Evolutionary conservation across 2,329 filamentous ascomycete genomes (phyloP).

Genomic region (Exophiala mesophila): DNA sequence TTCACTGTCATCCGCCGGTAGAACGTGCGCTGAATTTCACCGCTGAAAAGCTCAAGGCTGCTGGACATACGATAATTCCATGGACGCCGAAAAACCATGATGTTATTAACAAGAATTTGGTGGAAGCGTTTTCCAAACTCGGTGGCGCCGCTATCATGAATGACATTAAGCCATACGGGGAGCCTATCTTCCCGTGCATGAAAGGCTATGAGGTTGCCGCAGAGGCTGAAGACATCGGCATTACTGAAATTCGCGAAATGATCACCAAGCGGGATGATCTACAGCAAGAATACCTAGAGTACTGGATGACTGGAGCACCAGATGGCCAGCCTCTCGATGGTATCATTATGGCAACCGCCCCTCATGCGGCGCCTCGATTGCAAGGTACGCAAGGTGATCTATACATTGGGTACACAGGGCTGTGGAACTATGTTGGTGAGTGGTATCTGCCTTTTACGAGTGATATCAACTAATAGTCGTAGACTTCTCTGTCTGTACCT

Average conservation of each 20-base stretch:
- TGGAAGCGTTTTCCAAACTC: constrained; percentile 11
- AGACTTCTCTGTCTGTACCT: constrained; percentile 14
- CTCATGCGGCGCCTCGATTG: constrained; percentile 31
- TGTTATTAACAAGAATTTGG: constrained; percentile 26
- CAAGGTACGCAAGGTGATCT: constrained; percentile 15
- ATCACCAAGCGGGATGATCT: constrained; percentile 24
- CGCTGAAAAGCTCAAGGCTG: constrained; percentile 28
- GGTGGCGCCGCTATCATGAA: constrained; percentile 16
- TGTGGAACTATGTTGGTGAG: constrained; percentile 24
- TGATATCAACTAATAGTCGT: constrained; percentile 11
- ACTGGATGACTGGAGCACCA: constrained; percentile 28
- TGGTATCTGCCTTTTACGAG: not conserved
- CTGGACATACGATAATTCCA: constrained; percentile 33
- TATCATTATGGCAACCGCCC: constrained; percentile 28
- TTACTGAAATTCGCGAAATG: constrained; percentile 24
- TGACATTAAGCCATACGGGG: constrained; percentile 19
- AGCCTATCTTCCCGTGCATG: constrained; percentile 20
- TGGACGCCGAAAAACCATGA: constrained; percentile 29
- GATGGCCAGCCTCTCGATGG: constrained; percentile 30
- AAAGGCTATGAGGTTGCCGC: constrained; percentile 7
- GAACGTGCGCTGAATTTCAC: constrained; percentile 30
- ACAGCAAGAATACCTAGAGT: constrained; percentile 33
- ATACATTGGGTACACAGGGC: constrained; percentile 25
- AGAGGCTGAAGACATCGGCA: constrained; percentile 18
- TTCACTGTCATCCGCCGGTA: constrained; percentile 35